Conservation (phyloP, 139 green algal species). For the Microglena sp. region DNA sequence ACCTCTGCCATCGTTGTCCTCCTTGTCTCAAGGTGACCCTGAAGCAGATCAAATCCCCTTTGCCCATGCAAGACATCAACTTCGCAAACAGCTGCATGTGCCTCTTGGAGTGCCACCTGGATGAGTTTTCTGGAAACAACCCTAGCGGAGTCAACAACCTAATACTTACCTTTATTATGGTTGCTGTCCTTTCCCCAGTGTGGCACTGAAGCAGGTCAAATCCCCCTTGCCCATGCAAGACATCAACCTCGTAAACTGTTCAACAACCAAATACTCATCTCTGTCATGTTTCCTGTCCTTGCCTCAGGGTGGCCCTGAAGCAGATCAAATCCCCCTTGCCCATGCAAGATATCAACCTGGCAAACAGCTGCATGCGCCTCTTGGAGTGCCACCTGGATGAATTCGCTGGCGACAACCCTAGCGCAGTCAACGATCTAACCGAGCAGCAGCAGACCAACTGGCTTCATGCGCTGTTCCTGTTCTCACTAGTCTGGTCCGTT, state of each 20-base stretch:
- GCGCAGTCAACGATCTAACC: constrained; percentile 16
- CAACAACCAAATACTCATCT: too few species aligned
- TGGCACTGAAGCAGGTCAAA: constrained; percentile 24
- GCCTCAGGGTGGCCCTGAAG: too few species aligned
- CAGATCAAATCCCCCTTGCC: constrained; percentile 25
- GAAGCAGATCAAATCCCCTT: constrained; percentile 22
- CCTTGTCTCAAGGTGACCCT: too few species aligned
- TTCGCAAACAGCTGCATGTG: constrained; percentile 41
- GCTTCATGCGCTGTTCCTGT: constrained; percentile 60
- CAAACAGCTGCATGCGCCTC: constrained; percentile 35
- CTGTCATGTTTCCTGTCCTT: too few species aligned
- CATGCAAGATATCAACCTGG: constrained; percentile 59
- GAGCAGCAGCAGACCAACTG: constrained; percentile 24
- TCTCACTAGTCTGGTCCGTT: constrained; percentile 61
- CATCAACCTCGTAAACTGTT: constrained; percentile 45
- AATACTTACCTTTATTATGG: not conserved
- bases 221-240: constrained; percentile 41
- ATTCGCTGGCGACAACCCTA: constrained; percentile 10
- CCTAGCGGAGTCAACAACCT: not conserved
- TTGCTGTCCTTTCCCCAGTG: not conserved
- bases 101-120: constrained; percentile 41
- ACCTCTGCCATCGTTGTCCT: too few species aligned
- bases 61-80: constrained; percentile 55
- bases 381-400: constrained; percentile 47
- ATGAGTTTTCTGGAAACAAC: constrained; percentile 29